Base-by-base conservation (phyloP, 169 alveolate genomes). In the Besnoitia besnoiti region DNA sequence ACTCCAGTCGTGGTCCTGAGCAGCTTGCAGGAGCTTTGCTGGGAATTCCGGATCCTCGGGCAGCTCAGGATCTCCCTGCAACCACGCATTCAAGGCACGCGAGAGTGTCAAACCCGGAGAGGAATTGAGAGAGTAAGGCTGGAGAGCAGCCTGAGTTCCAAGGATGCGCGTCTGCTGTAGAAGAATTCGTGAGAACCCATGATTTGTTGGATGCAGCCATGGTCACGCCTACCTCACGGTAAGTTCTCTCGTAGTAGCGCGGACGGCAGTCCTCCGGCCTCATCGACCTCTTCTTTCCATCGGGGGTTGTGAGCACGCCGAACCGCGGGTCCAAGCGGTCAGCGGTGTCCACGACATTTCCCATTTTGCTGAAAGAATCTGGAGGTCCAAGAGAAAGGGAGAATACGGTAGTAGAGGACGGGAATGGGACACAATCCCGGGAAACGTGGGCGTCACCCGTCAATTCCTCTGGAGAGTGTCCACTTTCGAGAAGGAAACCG, bases 21-120 rank as follows among this genome's bases (percentile, higher is more conserved):
- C 82, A 0, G 39, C 46, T n/a, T 73, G 12, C 82, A 73, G 12
- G 27, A 73, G 82, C 46, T 16, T 73, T 37, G 47, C 46, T 7
- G 82, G 82, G 44, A 73, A 73, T n/a, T 73, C 82, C n/a, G 82
- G 82, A 42, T 73, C 82, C n/a, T 73, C 82, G 3, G 82, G 82
- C 82, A 73, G 3, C 82, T 73, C 82, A 27, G 82, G 82, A n/a
- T 73, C 82, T 10, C 82, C 82, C 82, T 73, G 46, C 82, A 73
- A 73, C 16, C 19, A 73, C 33, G 3, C 30, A 49, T 5, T 49
- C 55, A 5, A 49, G 55, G 55, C 14, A 14, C 55, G 55, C 55
- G 55, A 5, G 14, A 49, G 55, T 49, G 55, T 5, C 24, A 49
- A 49, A 5, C 55, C n/a, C n/a, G n/a, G 59, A 55, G 24, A 55